A percentile compares a stretch with the other conserved stretches of the same genome.
Conservation (phyloP, 2,329 filamentous ascomycete genomes). For the Fusarium solani-melongenae region DNA sequence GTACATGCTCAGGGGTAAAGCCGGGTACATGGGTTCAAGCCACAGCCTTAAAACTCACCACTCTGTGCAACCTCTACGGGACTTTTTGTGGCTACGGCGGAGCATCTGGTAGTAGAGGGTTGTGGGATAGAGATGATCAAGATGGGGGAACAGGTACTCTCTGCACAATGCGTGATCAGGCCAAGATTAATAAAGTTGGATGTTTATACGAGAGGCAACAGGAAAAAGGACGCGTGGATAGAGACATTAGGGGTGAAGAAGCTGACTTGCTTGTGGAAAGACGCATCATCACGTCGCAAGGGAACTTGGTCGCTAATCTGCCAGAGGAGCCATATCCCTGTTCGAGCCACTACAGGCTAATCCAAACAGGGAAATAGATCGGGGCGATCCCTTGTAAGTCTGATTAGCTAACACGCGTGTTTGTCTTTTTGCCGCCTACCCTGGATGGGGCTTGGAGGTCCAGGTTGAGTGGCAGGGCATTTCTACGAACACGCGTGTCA, state of each 20-base stretch:
- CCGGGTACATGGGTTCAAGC: background rate
- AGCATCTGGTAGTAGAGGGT: conserved; percentile 15
- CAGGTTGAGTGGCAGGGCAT: background rate
- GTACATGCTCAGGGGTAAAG: background rate
- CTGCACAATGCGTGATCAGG: background rate
- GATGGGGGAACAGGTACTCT: background rate
- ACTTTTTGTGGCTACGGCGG: conserved; percentile 35
- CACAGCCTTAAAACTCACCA: conserved; percentile 10
- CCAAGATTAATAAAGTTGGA: background rate
- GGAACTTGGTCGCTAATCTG: background rate
- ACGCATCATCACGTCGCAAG: background rate
- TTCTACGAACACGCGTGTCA: conserved; percentile 30
- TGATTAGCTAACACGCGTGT: conserved; percentile 36
- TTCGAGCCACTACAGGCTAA: background rate
- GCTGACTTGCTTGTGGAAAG: background rate
- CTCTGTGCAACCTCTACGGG: conserved; percentile 24
- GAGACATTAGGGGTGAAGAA: background rate
- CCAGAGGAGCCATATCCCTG: background rate
- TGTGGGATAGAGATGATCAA: background rate
- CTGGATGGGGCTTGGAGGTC: background rate
- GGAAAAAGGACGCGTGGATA: background rate
- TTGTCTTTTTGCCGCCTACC: background rate
- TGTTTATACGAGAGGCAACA: background rate
- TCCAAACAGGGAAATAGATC: rapidly evolving
- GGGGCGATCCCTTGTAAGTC: rapidly evolving